phyloP scores from a whole-genome alignment of 352 stramenopile genomes.

The Blastocystis hominis region DNA sequence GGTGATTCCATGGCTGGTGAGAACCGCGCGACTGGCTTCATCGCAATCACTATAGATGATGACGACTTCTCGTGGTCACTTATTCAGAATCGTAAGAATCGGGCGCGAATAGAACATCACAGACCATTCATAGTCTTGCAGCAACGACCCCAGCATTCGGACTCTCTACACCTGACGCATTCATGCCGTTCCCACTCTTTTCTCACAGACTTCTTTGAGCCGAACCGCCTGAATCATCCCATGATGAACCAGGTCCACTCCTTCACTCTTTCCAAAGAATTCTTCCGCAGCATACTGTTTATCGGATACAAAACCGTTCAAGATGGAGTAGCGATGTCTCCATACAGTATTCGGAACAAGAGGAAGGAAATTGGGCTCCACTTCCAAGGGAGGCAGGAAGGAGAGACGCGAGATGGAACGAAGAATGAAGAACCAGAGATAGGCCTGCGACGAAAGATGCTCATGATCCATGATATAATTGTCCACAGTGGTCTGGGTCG shows the following conservation, averaged over 20 bases:
- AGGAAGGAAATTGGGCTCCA: not conserved
- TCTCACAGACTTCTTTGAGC: not conserved
- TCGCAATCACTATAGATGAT: constrained; percentile 6
- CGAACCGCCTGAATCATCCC: not conserved
- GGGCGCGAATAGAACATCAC: not conserved
- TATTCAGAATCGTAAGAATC: not conserved
- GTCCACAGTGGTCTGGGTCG: not conserved
- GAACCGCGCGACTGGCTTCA: not conserved
- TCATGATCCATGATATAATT: constrained; percentile 9
- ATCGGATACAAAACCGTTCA: not conserved
- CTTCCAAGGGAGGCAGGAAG: constrained; percentile 2
- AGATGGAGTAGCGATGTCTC: not conserved
- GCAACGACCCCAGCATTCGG: not conserved
- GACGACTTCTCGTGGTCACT: not conserved
- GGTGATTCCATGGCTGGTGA: not conserved
- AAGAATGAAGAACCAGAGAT: constrained; percentile 46
- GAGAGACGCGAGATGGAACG: not conserved
- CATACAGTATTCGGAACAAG: not conserved
- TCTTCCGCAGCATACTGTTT: not conserved
- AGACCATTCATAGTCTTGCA: constrained; percentile 29
- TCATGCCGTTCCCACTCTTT: not conserved
- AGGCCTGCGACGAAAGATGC: not conserved
- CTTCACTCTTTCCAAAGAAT: not conserved
- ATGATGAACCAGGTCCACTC: constrained; percentile 6
- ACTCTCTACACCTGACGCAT: not conserved